Evolutionary conservation across 805 yeast species (phyloP).

Genomic region (Lachancea quebecensis): DNA sequence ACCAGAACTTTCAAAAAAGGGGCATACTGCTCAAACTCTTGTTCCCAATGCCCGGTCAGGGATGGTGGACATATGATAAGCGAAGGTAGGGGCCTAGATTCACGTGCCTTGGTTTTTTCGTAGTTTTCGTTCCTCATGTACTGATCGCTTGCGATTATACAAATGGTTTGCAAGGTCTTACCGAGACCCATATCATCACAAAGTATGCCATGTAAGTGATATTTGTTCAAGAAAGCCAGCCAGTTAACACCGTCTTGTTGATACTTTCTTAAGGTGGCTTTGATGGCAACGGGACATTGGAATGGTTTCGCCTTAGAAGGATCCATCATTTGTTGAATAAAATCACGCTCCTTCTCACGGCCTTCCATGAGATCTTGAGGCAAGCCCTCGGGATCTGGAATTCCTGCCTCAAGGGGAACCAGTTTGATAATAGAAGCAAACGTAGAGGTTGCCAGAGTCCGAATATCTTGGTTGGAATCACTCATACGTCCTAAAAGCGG

Average conservation of each 20-base stretch:
- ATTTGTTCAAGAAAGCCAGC: constrained; percentile 91
- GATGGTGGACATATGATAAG: constrained; percentile 94
- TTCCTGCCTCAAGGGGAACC: constrained; percentile 96
- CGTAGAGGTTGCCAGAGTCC: constrained; percentile 87
- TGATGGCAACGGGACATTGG: constrained; percentile 81
- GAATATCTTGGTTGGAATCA: constrained; percentile 82
- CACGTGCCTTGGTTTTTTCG: constrained; percentile 49
- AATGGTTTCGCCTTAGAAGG: constrained; percentile 84
- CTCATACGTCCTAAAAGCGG: constrained; percentile 98
- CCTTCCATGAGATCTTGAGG: constrained; percentile 78
- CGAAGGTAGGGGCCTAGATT: constrained; percentile 72
- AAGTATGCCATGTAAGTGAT: constrained; percentile 91
- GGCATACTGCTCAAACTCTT: constrained; percentile 82
- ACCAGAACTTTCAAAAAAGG: constrained; percentile 78
- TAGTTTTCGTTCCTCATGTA: constrained; percentile 71
- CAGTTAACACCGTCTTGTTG: constrained; percentile 99
- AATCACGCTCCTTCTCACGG: constrained; percentile 89
- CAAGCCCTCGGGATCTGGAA: constrained; percentile 89
- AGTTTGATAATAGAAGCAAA: constrained; percentile 93
- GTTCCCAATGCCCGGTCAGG: constrained; percentile 98
- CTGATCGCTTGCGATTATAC: constrained; percentile 95
- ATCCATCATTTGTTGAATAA: constrained; percentile 96
- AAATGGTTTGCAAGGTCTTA: constrained; percentile 92
- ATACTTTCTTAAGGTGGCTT: constrained; percentile 87
- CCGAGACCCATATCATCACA: constrained; percentile 99